Conservation (phyloP, 2,329 filamentous ascomycete species). For the Phoma herbarum region DNA sequence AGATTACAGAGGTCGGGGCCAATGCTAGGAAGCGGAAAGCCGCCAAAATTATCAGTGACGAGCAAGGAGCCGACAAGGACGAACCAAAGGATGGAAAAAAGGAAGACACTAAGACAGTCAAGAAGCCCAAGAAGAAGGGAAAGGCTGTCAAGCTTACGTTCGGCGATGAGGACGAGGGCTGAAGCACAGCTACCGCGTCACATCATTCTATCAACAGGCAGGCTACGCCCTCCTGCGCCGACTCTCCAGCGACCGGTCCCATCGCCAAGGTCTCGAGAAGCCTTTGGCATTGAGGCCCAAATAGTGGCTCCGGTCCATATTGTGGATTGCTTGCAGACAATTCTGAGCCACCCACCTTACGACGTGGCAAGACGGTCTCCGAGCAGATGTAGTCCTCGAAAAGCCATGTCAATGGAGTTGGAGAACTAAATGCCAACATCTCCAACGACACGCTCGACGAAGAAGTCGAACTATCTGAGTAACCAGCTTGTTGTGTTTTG, state of each 20-base stretch:
- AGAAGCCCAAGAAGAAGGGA: constrained; percentile 49
- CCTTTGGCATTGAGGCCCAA: neutral
- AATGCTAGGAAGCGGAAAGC: constrained; percentile 50
- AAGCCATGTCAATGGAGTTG: too few species aligned
- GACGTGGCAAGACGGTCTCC: neutral
- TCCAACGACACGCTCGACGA: too few species aligned
- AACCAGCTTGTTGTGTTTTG: neutral
- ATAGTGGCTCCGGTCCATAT: neutral
- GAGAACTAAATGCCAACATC: too few species aligned
- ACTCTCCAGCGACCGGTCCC: neutral
- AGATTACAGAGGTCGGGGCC: constrained; percentile 46
- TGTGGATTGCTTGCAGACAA: neutral
- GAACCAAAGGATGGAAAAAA: constrained; percentile 21
- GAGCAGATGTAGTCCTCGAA: too few species aligned
- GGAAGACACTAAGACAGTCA: constrained; percentile 29
- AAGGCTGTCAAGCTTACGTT: constrained; percentile 51
- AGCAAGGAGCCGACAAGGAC: constrained; percentile 31
- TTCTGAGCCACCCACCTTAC: neutral
- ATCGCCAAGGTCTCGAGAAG: neutral
- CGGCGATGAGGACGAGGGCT: constrained; percentile 45
- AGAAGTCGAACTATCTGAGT: too few species aligned
- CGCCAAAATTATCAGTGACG: constrained; percentile 47
- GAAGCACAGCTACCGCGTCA: constrained; percentile 10
- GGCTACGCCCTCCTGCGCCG: neutral
- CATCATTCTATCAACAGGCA: neutral